Evolutionary conservation across 108 stramenopile species (phyloP), one percentile per base, ranked within the genome.

Genomic region (Licmophora abbreviata): DNA sequence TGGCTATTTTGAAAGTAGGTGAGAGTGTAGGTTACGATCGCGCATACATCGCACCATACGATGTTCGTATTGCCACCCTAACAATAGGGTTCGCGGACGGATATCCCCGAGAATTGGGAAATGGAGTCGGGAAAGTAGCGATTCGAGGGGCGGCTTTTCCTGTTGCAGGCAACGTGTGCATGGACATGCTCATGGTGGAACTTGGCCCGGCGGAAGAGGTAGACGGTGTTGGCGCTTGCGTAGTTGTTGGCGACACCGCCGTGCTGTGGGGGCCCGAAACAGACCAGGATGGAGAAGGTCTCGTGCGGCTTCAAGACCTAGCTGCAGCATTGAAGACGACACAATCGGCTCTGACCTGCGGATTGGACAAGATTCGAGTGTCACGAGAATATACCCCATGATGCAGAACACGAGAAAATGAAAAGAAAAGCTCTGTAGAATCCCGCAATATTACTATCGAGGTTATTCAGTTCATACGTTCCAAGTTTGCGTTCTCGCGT

Each of bases 171-270:
- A 87, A 83, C 40, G 73, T 87, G 21, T 87, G 81, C 56, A 82
- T 87, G 85, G 85, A 87, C 48, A 82, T 87, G 85, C 15, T 81
- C 29, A 87, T 83, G 81, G 78, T 87, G 1, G 63, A 79, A 32
- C 62, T 82, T 33, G 77, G 76, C 3, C 51, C 73, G 21, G 66
- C 74, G 10, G 69, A 38, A 45, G 74, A 73, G 28, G 36, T 28
- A 20, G 62, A 54, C 4, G 61, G 76, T 28, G 21, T 52, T 0
- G 76, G 76, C 0, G 67, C 74, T 3, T 27, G 46, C 8, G 71
- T 80, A 12, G 55, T 30, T 0, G 83, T 85, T 23, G 83, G 83
- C 23, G 83, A 85, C 43, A 62, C 59, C 1, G 79, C 76, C 9
- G 58, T 77, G 22, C 37, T 85, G 9, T 85, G 83, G 83, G 83